Base-by-base conservation (phyloP, 1,284 basidiomycete genomes). In the Trichosporon asahii region DNA sequence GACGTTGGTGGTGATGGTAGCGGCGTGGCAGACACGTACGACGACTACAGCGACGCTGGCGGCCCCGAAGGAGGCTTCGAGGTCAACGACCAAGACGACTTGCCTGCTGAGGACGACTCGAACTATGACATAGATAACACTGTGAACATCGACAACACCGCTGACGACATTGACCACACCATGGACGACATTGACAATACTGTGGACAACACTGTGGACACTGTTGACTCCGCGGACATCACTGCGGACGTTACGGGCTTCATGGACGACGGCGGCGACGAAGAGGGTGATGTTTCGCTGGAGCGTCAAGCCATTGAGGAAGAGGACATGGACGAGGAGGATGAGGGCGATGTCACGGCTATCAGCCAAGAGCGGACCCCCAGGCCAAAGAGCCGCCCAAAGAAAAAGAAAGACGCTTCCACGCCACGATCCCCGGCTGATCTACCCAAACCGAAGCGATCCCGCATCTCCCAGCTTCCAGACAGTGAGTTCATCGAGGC, bases 111-210 rank as follows among this genome's bases (percentile, higher is more conserved):
- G 33, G 70, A 70, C 46, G 57, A 23, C 63, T 31, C 65, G 31
- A 33, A 60, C 21, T 21, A 27, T 18, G 15, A 77, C 46, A 68
- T 74, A 61, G 75, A 76, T 1, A 64, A 67, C 40, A 44, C 40
- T 44, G 18, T 44, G 15, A n/a, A 44, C 40, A 8, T 44, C 11
- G 18, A 44, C 40, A 44, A 44, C 40, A 71, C 7, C 46, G 49
- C 27, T 55, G 64, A 55, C 14, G 2, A 29, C n/a, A 63, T 37
- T 9, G 29, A 61, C 27, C 15, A 37, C 6, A 64, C 63, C 0
- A 76, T 74, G 15, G 76, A 71, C 4, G 73, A 77, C 46, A 68
- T 74, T 61, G 75, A 76, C 1, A 63, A 67, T 5, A 44, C 40
- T 44, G 18, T 44, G 40, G 40, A 44, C 40, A 44, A 44, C 40